Evolutionary conservation across 164 flowering plant species (phyloP).

Genomic region (Liquidambar formosana): DNA sequence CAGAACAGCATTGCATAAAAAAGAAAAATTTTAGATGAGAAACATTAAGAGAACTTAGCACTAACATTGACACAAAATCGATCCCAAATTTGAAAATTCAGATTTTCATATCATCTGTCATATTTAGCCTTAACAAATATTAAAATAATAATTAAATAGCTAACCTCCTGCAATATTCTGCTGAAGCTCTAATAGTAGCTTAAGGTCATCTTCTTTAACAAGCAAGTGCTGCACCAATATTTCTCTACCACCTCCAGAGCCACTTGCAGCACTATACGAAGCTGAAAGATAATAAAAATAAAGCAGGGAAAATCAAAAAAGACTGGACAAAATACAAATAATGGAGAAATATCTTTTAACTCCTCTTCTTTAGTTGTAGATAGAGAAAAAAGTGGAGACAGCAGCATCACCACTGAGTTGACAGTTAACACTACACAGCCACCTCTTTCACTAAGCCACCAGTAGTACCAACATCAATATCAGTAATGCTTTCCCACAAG

Average conservation of each 20-base stretch:
- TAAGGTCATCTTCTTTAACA: slow-evolving; percentile 63
- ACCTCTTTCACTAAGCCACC: too few species aligned
- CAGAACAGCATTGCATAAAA: neutral
- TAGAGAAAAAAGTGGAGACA: too few species aligned
- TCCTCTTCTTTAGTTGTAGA: too few species aligned
- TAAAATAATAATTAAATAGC: slow-evolving; percentile 5
- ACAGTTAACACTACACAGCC: too few species aligned
- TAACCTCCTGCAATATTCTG: slow-evolving; percentile 57
- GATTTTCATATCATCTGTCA: neutral
- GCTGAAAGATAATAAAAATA: slow-evolving; percentile 32
- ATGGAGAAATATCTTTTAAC: too few species aligned
- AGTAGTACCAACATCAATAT: too few species aligned
- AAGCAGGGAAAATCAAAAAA: too few species aligned
- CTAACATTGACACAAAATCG: neutral
- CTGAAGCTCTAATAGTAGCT: slow-evolving; percentile 69
- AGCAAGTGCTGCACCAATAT: slow-evolving; percentile 92
- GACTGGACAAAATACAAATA: too few species aligned
- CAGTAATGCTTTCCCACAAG: too few species aligned
- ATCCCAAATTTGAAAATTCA: neutral
- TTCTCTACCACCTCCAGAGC: slow-evolving; percentile 53
- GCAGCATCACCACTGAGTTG: too few species aligned
- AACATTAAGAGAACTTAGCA: neutral
- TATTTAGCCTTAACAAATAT: neutral
- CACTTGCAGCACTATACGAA: slow-evolving; percentile 47
- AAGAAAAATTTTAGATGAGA: neutral